phyloP scores from a whole-genome alignment of 345 rosid species.

The Geranium rotundifolium region DNA sequence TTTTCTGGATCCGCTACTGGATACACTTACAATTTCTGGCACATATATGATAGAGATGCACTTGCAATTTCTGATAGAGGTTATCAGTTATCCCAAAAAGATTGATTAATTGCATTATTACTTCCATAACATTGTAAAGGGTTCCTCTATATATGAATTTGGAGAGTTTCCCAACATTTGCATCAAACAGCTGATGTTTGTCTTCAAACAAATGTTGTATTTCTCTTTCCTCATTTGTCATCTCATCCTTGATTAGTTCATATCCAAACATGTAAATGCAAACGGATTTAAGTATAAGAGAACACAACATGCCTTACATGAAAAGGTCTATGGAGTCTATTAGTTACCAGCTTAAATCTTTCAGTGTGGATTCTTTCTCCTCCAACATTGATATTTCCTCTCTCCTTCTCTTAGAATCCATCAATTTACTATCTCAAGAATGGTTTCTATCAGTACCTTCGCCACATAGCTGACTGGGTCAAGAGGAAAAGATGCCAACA shows the following conservation, averaged over 20 bases:
- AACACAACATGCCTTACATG: conserved; percentile 68
- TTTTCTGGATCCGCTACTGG: too few relatives aligned
- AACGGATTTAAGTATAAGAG: conserved; percentile 76
- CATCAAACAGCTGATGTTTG: conserved; percentile 92
- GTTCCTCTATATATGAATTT: conserved; percentile 72
- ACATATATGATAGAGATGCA: too few relatives aligned
- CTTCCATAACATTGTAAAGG: conserved; percentile 58
- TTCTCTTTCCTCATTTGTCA: conserved; percentile 52
- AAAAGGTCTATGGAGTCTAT: conserved; percentile 58
- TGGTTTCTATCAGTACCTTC: conserved; percentile 74
- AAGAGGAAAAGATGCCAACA: not conserved
- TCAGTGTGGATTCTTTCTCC: too few relatives aligned
- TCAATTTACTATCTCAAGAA: conserved; percentile 25
- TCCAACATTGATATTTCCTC: too few relatives aligned
- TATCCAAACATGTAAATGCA: conserved; percentile 89
- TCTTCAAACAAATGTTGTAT: conserved; percentile 74
- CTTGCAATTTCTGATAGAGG: conserved; percentile 65
- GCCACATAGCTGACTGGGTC: conserved; percentile 77
- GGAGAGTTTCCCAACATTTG: conserved; percentile 79
- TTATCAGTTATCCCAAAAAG: conserved; percentile 33
- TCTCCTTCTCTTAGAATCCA: too few relatives aligned
- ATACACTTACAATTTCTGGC: too few relatives aligned
- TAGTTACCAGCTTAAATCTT: conserved; percentile 70
- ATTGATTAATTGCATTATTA: conserved; percentile 72
- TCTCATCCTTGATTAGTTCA: conserved; percentile 70